Conservation (phyloP, 2,329 filamentous ascomycete species). For the Cladosporium phlei region DNA sequence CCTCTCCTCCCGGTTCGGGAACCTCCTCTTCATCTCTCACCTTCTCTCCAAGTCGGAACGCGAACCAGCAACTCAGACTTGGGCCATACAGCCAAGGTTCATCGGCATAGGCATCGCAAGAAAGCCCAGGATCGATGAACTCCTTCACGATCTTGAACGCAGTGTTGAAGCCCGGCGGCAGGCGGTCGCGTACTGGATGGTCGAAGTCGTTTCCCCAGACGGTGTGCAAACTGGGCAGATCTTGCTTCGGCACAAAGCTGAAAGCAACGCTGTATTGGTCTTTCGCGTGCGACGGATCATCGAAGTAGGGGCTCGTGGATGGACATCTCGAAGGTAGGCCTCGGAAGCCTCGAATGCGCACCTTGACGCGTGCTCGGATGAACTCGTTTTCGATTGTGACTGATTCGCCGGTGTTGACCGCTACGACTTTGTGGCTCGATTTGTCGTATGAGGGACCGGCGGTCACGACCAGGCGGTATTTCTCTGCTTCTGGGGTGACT, state of each 20-base stretch:
- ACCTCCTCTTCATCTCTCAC: constrained; percentile 22
- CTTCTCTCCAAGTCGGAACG: constrained; percentile 27
- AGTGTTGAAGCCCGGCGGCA: constrained; percentile 80
- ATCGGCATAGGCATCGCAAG: constrained; percentile 85
- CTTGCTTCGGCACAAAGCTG: constrained; percentile 64
- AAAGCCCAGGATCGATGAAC: constrained; percentile 83
- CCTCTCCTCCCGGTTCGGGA: constrained; percentile 23
- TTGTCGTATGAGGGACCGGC: constrained; percentile 73
- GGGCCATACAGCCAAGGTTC: constrained; percentile 81
- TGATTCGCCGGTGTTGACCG: constrained; percentile 65
- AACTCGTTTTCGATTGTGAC: constrained; percentile 59
- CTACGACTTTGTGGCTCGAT: constrained; percentile 62
- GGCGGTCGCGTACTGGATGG: constrained; percentile 73
- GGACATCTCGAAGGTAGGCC: constrained; percentile 66
- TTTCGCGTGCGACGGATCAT: constrained; percentile 59
- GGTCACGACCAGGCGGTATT: constrained; percentile 76
- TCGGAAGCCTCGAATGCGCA: constrained; percentile 65
- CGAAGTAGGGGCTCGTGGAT: constrained; percentile 68
- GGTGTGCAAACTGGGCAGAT: constrained; percentile 63
- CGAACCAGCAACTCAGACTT: constrained; percentile 36
- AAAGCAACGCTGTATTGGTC: constrained; percentile 86
- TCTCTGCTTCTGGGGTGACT: constrained; percentile 40
- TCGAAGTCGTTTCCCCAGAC: constrained; percentile 96
- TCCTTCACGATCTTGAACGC: constrained; percentile 82
- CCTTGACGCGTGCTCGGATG: constrained; percentile 64